Evolutionary conservation across 345 rosid species (phyloP), one percentile per base, ranked within the genome.

Genomic region (Eucalyptus polyanthemos): DNA sequence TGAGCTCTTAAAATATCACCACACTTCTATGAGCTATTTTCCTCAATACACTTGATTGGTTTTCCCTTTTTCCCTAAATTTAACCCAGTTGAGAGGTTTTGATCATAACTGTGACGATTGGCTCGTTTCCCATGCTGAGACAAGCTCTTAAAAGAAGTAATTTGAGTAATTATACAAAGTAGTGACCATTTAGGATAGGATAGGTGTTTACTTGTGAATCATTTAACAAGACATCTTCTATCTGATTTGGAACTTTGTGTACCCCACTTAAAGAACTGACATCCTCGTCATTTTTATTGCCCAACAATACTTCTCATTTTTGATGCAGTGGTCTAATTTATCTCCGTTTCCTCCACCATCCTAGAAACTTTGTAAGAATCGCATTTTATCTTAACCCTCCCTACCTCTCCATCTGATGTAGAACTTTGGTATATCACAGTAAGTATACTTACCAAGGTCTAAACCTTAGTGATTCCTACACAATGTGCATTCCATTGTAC

Each of bases 21-120:
- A 65, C 0, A 0, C 76, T n/a, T 65, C 37, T n/a, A 65, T 0
- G 9, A n/a, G 37, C 19, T n/a, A 7, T 7, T 6, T 29, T n/a
- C 21, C 19, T 65, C 76, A 65, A 65, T 29, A n/a, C 6, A n/a
- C 76, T 65, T n/a, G 19, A 65, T 65, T 14, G 37, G 19, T 65
- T 29, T 31, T 31, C 37, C 72, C 6, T 7, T 65, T 65, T n/a
- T n/a, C 9, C n/a, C 76, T 14, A 65, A 65, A 65, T 65, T 65
- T 14, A 65, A 65, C 37, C 21, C 0, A 7, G 3, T 1, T 4
- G 21, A 27, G 76, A 65, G 76, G 17, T 65, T 65, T 65, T 76
- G 47, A 44, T 7, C 27, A 37, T 40, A 76, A 76, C 2, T 37
- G 27, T 76, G 24, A 76, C 0, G 3, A 22, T 11, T 17, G 10